phyloP scores from a whole-genome alignment of 768 basidiomycete species.

The Calocera cornea region DNA sequence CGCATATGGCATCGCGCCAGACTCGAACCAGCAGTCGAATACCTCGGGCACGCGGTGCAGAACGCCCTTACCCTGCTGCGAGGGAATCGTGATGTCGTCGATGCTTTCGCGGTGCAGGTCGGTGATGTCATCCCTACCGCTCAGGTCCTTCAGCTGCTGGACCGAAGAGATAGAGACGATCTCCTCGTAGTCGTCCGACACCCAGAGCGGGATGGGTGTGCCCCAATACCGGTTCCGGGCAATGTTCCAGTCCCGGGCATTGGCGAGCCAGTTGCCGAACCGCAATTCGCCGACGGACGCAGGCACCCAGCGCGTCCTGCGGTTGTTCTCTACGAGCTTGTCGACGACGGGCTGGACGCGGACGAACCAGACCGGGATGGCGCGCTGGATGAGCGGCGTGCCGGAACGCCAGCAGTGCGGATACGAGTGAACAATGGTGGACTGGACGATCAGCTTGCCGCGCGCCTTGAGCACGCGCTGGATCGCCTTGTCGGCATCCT shows the following conservation, averaged over 20 bases:
- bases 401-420: conserved; percentile 98
- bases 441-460: conserved; percentile 76
- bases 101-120: conserved; percentile 92
- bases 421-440: conserved; percentile 78
- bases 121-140: conserved; percentile 68
- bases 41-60: conserved; percentile 91
- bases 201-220: conserved; percentile 94
- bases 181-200: conserved; percentile 85
- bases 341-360: conserved; percentile 74
- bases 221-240: conserved; percentile 99
- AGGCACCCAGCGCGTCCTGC: conserved; percentile 90
- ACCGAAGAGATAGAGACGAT: conserved; percentile 79
- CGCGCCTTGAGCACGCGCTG: conserved; percentile 79
- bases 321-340: conserved; percentile 79
- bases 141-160: conserved; percentile 70
- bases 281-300: conserved; percentile 77
- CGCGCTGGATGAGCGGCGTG: conserved; percentile 90
- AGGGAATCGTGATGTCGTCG: conserved; percentile 93
- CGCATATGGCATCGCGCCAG: conserved; percentile 96
- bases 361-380: conserved; percentile 93
- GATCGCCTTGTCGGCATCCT: conserved; percentile 90
- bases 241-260: conserved; percentile 98
- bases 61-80: conserved; percentile 68
- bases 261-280: conserved; percentile 94
- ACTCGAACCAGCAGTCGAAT: conserved; percentile 99